Evolutionary conservation across 306 rosid species (phyloP).

Genomic region (Malus fusca): DNA sequence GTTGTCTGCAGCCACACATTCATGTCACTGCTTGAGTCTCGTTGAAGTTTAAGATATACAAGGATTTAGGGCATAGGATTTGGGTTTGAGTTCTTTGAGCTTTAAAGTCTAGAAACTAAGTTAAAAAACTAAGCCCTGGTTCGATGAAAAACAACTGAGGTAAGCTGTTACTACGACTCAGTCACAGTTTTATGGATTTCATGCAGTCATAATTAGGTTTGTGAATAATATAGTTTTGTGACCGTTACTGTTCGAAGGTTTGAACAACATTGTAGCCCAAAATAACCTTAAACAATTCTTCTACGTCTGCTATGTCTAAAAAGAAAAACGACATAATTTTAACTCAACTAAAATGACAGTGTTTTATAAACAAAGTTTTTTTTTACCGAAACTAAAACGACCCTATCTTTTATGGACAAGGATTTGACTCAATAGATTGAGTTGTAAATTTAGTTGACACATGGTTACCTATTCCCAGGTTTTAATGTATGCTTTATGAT

Average conservation of each 20-base stretch:
- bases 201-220: not conserved
- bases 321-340: too few species aligned
- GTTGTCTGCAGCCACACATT: not conserved
- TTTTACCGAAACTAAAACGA: not conserved
- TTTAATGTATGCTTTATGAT: not conserved
- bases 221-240: not conserved
- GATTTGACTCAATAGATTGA: not conserved
- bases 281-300: not conserved
- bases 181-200: not conserved
- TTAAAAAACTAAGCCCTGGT: not conserved
- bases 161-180: not conserved
- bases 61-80: not conserved
- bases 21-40: not conserved
- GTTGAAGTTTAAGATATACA: not conserved
- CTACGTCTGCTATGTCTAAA: not conserved
- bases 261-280: not conserved
- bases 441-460: not conserved
- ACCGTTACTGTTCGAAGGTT: not conserved
- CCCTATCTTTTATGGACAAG: not conserved
- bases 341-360: too few species aligned
- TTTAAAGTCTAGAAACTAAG: not conserved
- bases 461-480: not conserved
- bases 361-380: too few species aligned
- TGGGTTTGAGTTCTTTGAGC: not conserved
- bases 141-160: not conserved